Conservation (phyloP, 78 protist species). For the Guillardia theta region DNA sequence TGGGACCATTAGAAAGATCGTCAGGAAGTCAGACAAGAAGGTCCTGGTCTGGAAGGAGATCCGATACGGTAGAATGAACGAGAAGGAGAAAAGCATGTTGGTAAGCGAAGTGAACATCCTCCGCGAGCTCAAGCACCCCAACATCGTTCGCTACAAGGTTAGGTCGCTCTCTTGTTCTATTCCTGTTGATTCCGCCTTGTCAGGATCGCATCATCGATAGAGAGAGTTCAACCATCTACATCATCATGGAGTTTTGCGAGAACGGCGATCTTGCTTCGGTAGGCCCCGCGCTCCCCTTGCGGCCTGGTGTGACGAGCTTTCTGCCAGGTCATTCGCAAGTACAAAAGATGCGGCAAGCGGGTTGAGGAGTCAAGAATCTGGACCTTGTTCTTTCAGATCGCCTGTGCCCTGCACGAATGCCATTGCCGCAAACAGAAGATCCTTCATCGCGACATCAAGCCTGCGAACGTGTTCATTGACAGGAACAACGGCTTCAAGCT, state of each 20-base stretch:
- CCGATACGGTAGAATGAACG: slow-evolving; percentile 78
- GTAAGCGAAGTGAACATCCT: slow-evolving; percentile 87
- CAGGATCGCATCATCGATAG: slow-evolving; percentile 78
- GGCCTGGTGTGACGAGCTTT: too few relatives aligned
- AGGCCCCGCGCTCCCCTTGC: too few relatives aligned
- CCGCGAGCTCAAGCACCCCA: slow-evolving; percentile 76
- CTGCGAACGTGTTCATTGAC: slow-evolving; percentile 80
- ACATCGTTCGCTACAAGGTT: slow-evolving; percentile 84
- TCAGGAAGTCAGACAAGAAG: slow-evolving; percentile 62
- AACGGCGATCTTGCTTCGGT: slow-evolving; percentile 86
- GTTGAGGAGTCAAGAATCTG: slow-evolving; percentile 77
- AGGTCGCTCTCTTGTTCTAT: not conserved
- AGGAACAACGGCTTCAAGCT: slow-evolving; percentile 69
- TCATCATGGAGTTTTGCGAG: slow-evolving; percentile 89
- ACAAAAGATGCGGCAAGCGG: not conserved
- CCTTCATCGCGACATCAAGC: slow-evolving; percentile 89
- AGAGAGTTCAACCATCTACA: slow-evolving; percentile 60
- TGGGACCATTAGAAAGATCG: slow-evolving; percentile 66
- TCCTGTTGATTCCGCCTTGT: not conserved
- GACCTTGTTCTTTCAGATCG: slow-evolving; percentile 73
- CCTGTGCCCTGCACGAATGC: slow-evolving; percentile 74
- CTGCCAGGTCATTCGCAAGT: slow-evolving; percentile 65
- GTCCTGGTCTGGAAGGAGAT: slow-evolving; percentile 85
- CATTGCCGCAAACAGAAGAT: slow-evolving; percentile 64
- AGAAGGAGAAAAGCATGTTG: slow-evolving; percentile 79